phyloP scores from a whole-genome alignment of 176 grass and related monocot species.

The Puccinellia tenuiflora region DNA sequence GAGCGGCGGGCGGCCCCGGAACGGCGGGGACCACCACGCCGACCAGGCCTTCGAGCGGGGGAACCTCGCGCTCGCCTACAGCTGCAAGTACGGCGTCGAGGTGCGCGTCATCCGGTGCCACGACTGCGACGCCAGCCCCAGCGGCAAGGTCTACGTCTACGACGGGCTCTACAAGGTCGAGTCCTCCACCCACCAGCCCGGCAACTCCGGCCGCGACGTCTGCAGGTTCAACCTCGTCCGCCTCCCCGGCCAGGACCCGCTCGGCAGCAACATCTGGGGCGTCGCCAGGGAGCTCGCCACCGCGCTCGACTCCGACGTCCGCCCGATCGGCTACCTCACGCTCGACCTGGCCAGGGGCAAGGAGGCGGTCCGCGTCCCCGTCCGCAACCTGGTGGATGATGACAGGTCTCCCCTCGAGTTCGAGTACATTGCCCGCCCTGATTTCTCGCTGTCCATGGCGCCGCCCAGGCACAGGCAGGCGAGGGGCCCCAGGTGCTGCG shows the following conservation, averaged over 20 bases:
- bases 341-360: conserved; percentile 52
- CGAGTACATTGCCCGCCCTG: conserved; percentile 35
- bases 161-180: conserved; percentile 76
- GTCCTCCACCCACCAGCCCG: conserved; percentile 30
- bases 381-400: conserved; percentile 59
- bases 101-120: conserved; percentile 68
- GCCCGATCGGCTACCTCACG: conserved; percentile 41
- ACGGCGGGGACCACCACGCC: conserved; percentile 30
- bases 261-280: conserved; percentile 42
- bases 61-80: conserved; percentile 80
- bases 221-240: conserved; percentile 73
- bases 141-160: conserved; percentile 61
- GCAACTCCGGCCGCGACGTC: conserved; percentile 49
- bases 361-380: conserved; percentile 37
- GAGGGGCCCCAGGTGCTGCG: conserved; percentile 34
- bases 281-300: conserved; percentile 35
- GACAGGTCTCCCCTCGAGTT: conserved; percentile 37
- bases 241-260: conserved; percentile 42
- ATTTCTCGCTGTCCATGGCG: neutral
- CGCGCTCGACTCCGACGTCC: conserved; percentile 12
- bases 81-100: conserved; percentile 61
- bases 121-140: conserved; percentile 31
- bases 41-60: conserved; percentile 62
- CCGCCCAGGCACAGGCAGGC: neutral
- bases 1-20: conserved; percentile 59